Evolutionary conservation across 2,329 filamentous ascomycete genomes (phyloP), one percentile per base, ranked within the genome.

Genomic region (Colletotrichum limetticola): DNA sequence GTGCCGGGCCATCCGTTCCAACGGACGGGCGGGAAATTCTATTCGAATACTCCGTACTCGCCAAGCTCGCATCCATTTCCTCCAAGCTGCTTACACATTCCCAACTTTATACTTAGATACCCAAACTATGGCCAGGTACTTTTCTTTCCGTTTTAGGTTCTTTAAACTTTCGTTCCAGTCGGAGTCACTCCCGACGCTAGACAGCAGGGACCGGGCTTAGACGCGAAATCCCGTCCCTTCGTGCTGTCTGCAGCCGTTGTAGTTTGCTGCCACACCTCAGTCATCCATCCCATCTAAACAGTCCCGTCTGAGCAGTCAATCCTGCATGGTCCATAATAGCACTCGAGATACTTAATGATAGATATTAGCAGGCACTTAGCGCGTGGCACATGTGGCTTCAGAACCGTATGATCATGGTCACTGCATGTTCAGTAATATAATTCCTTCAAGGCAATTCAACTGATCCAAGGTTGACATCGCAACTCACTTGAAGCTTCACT

Each of bases 11-110:
- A 28, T n/a, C 49, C 46, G 30, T 16, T 63, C n/a, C 24, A 24
- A 58, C 64, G 49, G 64, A 52, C 22, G 57, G 46, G 19, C 37
- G 57, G 68, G 57, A 61, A 22, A 22, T 19, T 52, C 35, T 57
- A 46, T 42, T 28, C 24, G 22, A 42, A 22, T n/a, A 42, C 37
- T 42, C 37, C 37, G 37, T 42, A 42, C 37, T 42, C 11, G 32
- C 32, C 32, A 35, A 35, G 22, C 14, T 63, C 58, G 66, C 58
- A 9, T 59, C 32, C 30, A 32, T 55, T 22, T 37, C 16, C 30
- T 59, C 19, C 22, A 19, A 3, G 22, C 22, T 59, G 28, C 19
- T 19, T 19, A 19, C 19, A 59, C 58, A 37, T 63, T 59, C 35
- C 24, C 58, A 62, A 68, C 56, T 8, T 52, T 42, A 42, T 42